Conservation (phyloP, 2,329 filamentous ascomycete genomes). For the Macrophomina pseudophaseolina region DNA sequence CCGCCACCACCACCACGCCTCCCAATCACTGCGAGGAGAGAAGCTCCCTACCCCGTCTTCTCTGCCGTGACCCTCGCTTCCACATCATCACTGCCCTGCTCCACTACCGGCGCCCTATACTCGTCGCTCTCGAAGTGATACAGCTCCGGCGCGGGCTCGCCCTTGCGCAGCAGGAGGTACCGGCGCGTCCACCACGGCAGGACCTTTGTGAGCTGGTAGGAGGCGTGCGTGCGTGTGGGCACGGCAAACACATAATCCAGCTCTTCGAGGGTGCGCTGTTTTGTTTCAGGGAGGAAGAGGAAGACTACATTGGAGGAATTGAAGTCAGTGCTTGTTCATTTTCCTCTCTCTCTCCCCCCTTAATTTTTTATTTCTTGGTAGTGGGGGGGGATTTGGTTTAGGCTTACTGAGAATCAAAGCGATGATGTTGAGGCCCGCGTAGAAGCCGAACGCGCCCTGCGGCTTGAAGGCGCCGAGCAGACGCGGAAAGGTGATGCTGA, state of each 20-base stretch:
- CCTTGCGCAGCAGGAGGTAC: constrained; percentile 47
- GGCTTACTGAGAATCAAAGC: constrained; percentile 63
- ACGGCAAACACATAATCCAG: constrained; percentile 58
- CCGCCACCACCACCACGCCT: too few species aligned
- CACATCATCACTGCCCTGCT: neutral
- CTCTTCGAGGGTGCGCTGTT: constrained; percentile 56
- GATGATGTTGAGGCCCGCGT: constrained; percentile 63
- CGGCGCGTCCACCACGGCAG: constrained; percentile 55
- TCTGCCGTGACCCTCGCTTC: neutral
- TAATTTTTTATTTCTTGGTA: constrained; percentile 40
- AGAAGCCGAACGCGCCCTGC: constrained; percentile 65
- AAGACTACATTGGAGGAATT: constrained; percentile 54
- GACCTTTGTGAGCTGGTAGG: constrained; percentile 46
- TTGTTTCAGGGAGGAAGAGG: constrained; percentile 59
- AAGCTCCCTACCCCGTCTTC: neutral
- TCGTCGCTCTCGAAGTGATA: constrained; percentile 43
- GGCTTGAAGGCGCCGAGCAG: constrained; percentile 59
- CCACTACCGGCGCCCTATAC: neutral
- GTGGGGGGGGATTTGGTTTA: constrained; percentile 34
- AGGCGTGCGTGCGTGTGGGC: constrained; percentile 47
- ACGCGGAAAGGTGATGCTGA: constrained; percentile 67
- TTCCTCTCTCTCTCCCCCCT: too few species aligned
- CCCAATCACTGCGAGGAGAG: neutral
- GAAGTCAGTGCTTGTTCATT: constrained; percentile 48
- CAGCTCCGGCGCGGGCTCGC: constrained; percentile 38